phyloP scores from a whole-genome alignment of 2,329 filamentous ascomycete genomes.

The Zymoseptoria brevis region DNA sequence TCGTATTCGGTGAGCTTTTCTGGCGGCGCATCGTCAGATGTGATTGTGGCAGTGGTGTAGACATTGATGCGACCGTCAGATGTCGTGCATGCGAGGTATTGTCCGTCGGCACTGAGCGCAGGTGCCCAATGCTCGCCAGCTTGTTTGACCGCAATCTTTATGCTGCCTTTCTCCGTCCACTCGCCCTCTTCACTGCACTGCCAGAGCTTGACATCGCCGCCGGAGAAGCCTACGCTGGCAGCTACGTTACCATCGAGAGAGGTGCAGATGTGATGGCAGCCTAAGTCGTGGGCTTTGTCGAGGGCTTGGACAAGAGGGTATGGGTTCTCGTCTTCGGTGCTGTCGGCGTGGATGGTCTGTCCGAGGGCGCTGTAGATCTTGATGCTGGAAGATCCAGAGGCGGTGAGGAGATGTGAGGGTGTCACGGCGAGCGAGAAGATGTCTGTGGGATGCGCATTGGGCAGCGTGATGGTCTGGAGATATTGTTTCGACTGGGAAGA shows the following conservation, averaged over 20 bases:
- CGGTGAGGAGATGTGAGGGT: slow-evolving; percentile 58
- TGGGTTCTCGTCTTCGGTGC: slow-evolving; percentile 42
- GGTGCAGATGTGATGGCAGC: slow-evolving; percentile 81
- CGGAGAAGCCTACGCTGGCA: slow-evolving; percentile 73
- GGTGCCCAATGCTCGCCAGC: slow-evolving; percentile 79
- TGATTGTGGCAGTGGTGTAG: slow-evolving; percentile 54
- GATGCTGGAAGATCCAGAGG: slow-evolving; percentile 74
- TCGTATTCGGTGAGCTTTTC: slow-evolving; percentile 73
- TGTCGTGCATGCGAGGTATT: slow-evolving; percentile 77
- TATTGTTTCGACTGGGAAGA: slow-evolving; percentile 85
- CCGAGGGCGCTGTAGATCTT: slow-evolving; percentile 66
- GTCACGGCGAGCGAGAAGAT: slow-evolving; percentile 33
- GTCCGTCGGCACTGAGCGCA: slow-evolving; percentile 74
- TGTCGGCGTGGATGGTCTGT: slow-evolving; percentile 25
- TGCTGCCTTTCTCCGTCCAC: slow-evolving; percentile 44
- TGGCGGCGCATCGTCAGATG: slow-evolving; percentile 32
- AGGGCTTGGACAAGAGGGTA: slow-evolving; percentile 76
- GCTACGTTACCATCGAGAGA: slow-evolving; percentile 61
- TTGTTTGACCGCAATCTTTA: slow-evolving; percentile 36
- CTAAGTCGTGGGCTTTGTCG: slow-evolving; percentile 70
- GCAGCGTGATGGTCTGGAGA: slow-evolving; percentile 81
- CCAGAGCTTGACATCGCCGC: slow-evolving; percentile 84
- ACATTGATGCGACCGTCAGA: slow-evolving; percentile 84
- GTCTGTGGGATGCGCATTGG: slow-evolving; percentile 46
- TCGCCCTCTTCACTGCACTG: slow-evolving; percentile 39